Conservation (phyloP, 2,329 filamentous ascomycete genomes). For the Venturia effusa region DNA sequence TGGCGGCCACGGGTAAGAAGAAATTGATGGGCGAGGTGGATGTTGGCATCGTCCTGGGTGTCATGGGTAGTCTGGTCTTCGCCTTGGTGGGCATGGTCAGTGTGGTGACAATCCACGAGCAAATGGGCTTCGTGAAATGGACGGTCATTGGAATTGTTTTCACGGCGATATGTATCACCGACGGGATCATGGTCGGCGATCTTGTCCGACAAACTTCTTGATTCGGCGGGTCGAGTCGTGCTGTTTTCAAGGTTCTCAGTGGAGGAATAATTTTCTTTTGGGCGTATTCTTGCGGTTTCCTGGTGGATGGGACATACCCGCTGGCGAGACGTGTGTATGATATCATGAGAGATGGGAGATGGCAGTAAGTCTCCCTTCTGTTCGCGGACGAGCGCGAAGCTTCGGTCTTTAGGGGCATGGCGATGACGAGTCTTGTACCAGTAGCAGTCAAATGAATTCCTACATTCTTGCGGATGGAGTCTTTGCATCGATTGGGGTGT, state of each 20-base stretch:
- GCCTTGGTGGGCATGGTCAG: constrained; percentile 51
- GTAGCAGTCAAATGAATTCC: too few relatives aligned
- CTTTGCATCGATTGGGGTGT: too few relatives aligned
- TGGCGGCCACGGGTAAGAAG: constrained; percentile 58
- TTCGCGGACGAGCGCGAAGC: too few relatives aligned
- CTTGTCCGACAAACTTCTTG: constrained; percentile 24
- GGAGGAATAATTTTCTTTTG: not conserved
- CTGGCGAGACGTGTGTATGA: too few relatives aligned
- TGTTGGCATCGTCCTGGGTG: constrained; percentile 58
- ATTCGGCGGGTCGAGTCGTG: not conserved
- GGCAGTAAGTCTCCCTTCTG: too few relatives aligned
- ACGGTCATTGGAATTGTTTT: constrained; percentile 36
- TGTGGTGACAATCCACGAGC: constrained; percentile 40
- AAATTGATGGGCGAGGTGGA: constrained; percentile 63
- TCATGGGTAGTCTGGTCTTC: constrained; percentile 54
- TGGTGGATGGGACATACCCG: not conserved
- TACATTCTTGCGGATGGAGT: too few relatives aligned
- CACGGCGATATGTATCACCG: constrained; percentile 35
- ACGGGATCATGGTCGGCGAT: constrained; percentile 42
- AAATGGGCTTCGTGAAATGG: constrained; percentile 25
- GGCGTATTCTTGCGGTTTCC: not conserved
- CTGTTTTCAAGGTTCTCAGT: too few relatives aligned
- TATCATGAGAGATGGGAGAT: not conserved
- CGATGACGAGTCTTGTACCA: too few relatives aligned
- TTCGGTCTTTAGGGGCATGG: too few relatives aligned